These are phyloP conservation scores for Phaeomoniella chlamydospora DNA, from an alignment of 2,329 filamentous ascomycete species.

Conservation along the genomic window DNA sequence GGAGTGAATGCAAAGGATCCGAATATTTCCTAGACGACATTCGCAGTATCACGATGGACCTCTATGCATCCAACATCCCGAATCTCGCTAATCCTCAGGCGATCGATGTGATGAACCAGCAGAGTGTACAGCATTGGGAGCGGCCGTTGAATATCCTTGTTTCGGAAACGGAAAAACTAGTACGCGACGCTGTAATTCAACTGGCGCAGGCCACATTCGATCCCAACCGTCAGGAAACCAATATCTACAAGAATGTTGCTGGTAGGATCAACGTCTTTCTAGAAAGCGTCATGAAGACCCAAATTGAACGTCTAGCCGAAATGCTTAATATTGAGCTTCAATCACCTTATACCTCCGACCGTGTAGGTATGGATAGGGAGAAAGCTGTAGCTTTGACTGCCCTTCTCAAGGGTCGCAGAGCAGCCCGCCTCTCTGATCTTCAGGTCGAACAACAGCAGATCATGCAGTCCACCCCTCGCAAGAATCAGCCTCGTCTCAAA, in stretches of 20 bases:
- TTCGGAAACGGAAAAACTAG: slow-evolving; percentile 5
- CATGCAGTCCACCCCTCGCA: slow-evolving; percentile 1
- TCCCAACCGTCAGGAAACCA: not conserved
- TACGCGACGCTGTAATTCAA: not conserved
- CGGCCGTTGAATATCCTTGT: slow-evolving; percentile 31
- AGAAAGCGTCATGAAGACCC: not conserved
- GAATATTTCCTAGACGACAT: slow-evolving; percentile 23
- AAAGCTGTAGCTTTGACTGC: not conserved
- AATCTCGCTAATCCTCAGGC: slow-evolving; percentile 45
- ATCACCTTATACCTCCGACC: not conserved
- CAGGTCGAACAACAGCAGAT: slow-evolving; percentile 11
- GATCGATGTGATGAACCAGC: slow-evolving; percentile 42
- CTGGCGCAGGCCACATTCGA: not conserved
- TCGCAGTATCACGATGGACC: slow-evolving; percentile 37
- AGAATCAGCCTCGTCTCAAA: slow-evolving; percentile 5
- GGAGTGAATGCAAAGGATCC: slow-evolving; percentile 3
- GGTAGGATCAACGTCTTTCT: not conserved
- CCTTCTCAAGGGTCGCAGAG: slow-evolving; percentile 6
- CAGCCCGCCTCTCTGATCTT: slow-evolving; percentile 5
- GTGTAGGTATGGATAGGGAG: not conserved
- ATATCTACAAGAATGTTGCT: not conserved
- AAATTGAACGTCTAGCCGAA: not conserved
- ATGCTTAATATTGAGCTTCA: not conserved
- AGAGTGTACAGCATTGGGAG: slow-evolving; percentile 44
- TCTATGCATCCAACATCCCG: slow-evolving; percentile 42